A percentile compares a stretch with the other conserved stretches of the same genome.
These are phyloP conservation scores for Rhododendron williamsianum DNA, from an alignment of 148 eudicot genomes.

Conservation along the genomic window DNA sequence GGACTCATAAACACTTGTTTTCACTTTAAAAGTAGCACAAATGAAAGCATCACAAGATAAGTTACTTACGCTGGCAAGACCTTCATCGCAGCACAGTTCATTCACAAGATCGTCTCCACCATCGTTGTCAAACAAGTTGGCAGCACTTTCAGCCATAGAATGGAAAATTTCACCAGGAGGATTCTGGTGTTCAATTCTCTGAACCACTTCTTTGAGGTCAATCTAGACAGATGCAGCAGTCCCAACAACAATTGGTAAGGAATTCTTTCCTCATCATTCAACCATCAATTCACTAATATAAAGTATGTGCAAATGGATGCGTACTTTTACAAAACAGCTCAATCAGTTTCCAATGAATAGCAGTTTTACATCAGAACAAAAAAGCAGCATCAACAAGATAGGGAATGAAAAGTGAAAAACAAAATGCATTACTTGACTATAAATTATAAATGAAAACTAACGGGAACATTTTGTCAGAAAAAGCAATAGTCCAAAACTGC, in stretches of 20 bases:
- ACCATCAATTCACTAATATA: neutral
- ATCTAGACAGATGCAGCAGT: conserved; percentile 17
- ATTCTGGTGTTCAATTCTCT: conserved; percentile 31
- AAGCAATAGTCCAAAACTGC: neutral
- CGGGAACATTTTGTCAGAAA: neutral
- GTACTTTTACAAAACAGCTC: neutral
- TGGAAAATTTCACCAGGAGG: conserved; percentile 32
- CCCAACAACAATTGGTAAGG: neutral
- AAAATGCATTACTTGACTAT: neutral
- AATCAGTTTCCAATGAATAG: neutral
- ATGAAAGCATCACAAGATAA: neutral
- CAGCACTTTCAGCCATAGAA: conserved; percentile 28
- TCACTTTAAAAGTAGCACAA: neutral
- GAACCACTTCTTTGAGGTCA: conserved; percentile 29
- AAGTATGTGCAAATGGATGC: too few species aligned
- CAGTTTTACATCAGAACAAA: neutral
- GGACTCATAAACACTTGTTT: neutral
- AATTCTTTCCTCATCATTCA: neutral
- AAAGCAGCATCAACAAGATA: neutral
- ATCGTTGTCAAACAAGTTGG: conserved; percentile 7
- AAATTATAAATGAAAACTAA: neutral
- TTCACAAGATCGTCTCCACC: conserved; percentile 20
- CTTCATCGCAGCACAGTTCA: conserved; percentile 29
- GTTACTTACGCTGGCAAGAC: conserved; percentile 28
- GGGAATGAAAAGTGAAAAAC: neutral